Percentiles rank a stretch among this genome's conserved stretches.
Conservation (phyloP, 352 stramenopile genomes). For the Lagenidium sp. region DNA sequence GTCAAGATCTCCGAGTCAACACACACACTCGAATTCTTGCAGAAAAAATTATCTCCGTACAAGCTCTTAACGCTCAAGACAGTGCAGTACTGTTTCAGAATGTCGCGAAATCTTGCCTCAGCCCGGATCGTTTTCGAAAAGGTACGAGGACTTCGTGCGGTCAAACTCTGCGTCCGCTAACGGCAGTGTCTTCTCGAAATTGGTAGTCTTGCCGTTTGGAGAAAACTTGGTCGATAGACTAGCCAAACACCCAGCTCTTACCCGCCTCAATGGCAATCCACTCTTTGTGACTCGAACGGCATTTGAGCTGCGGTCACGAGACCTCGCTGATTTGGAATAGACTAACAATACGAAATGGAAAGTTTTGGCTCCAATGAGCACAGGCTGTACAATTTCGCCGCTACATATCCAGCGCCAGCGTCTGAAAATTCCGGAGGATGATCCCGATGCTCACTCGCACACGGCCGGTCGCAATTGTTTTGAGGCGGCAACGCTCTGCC, state of each 20-base stretch:
- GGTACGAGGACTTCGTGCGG: constrained; percentile 21
- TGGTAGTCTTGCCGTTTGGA: background rate
- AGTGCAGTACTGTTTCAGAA: constrained; percentile 38
- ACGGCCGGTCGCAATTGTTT: constrained; percentile 46
- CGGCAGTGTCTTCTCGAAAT: background rate
- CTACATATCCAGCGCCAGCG: constrained; percentile 17
- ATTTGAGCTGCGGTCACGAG: constrained; percentile 7
- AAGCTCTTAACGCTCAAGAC: constrained; percentile 27
- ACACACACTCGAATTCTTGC: constrained; percentile 8
- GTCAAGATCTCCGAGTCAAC: constrained; percentile 8
- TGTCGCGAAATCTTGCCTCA: constrained; percentile 27
- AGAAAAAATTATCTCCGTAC: constrained; percentile 15
- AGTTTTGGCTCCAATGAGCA: too few species aligned
- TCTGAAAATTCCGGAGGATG: constrained; percentile 38
- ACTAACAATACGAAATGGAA: too few species aligned
- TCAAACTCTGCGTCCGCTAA: too few species aligned
- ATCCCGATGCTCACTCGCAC: constrained; percentile 40
- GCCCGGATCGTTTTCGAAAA: constrained; percentile 21
- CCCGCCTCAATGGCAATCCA: constrained; percentile 22
- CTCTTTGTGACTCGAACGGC: constrained; percentile 14
- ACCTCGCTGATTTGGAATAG: constrained; percentile 5
- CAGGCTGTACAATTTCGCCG: too few species aligned
- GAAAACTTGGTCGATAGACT: constrained; percentile 6
- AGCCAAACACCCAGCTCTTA: constrained; percentile 18
- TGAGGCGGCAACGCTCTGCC: constrained; percentile 47